Base-by-base conservation (phyloP, 352 stramenopile genomes). In the Pythium oligandrum region DNA sequence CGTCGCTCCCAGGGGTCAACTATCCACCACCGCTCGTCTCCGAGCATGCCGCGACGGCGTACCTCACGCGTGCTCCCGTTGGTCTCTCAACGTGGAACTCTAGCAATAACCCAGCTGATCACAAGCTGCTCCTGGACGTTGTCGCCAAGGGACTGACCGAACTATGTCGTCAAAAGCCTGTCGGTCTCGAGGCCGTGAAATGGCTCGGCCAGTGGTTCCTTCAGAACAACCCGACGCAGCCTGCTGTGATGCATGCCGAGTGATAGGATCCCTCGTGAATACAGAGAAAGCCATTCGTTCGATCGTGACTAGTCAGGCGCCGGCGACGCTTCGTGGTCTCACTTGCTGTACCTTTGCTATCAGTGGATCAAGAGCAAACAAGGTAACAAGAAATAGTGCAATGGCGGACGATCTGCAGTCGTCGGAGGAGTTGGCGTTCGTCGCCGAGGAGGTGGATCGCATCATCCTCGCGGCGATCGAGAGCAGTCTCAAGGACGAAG, bases 401-500 rank as follows among this genome's bases (percentile, higher is more conserved):
- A 93, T 90, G 78, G 74, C 85, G 37, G 80, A 93, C 53, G 85
- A 95, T n/a, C 58, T 95, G 55, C 85, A 95, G 59, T 92, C 77
- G 44, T 88, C 85, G 10, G 83, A 95, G 63, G 85, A 95, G 71
- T 65, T 96, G 26, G 88, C 88, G 10, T 97, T 97, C 53, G 87
- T 96, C 34, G 84, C 90, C 1, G 90, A 97, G 53, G 83, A 96
- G 54, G 83, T 97, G 39, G 88, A 97, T 54, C 82, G 84, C 43
- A 89, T 96, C 58, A 83, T 96, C 49, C 70, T 93, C 53, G 55
- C 73, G 39, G 73, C 68, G 8, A 88, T 96, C 53, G 85, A 96
- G 40, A 63, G 63, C 47, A 88, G 88, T 64, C 64, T 97, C 48
- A 88, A 95, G 56, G 84, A 94, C 57, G 78, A 95, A 48, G 57